Percentiles rank a stretch among this genome's conserved stretches.
phyloP scores from a whole-genome alignment of 2,329 filamentous ascomycete genomes.

The Aspergillus arachidicola region DNA sequence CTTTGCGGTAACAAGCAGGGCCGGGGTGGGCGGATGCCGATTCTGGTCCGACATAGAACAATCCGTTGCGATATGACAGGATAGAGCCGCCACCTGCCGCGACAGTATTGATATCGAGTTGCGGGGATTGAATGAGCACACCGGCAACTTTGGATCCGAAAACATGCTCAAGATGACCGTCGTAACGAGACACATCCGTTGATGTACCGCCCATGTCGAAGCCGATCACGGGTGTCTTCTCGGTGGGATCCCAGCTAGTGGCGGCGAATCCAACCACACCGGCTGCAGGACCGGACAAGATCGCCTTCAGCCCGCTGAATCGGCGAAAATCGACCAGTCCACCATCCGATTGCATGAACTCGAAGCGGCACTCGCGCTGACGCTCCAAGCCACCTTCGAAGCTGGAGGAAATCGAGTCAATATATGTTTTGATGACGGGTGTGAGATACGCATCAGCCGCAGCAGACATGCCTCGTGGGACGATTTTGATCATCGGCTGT shows the following conservation, averaged over 20 bases:
- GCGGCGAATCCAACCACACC: slow-evolving; percentile 92
- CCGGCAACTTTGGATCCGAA: slow-evolving; percentile 93
- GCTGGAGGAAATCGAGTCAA: slow-evolving; percentile 58
- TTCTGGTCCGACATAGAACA: slow-evolving; percentile 91
- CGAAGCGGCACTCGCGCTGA: slow-evolving; percentile 73
- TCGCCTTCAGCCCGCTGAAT: slow-evolving; percentile 85
- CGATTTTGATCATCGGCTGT: slow-evolving; percentile 84
- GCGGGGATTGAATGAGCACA: slow-evolving; percentile 90
- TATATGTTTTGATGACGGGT: slow-evolving; percentile 63
- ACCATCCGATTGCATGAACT: slow-evolving; percentile 95
- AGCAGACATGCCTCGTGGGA: slow-evolving; percentile 60
- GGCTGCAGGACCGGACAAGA: slow-evolving; percentile 88
- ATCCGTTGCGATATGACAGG: slow-evolving; percentile 83
- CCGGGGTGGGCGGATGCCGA: slow-evolving; percentile 90
- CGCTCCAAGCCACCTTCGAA: slow-evolving; percentile 80
- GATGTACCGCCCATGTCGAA: slow-evolving; percentile 97
- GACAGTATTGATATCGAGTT: slow-evolving; percentile 93
- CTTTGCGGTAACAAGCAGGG: slow-evolving; percentile 90
- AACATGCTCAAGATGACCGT: slow-evolving; percentile 86
- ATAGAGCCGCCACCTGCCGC: slow-evolving; percentile 73
- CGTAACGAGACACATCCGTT: slow-evolving; percentile 85
- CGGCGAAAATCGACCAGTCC: slow-evolving; percentile 59
- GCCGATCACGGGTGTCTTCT: slow-evolving; percentile 83
- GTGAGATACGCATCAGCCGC: background rate
- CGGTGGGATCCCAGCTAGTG: slow-evolving; percentile 83